phyloP scores from a whole-genome alignment of 208 protist genomes.

The Trypanosoma melophagium region DNA sequence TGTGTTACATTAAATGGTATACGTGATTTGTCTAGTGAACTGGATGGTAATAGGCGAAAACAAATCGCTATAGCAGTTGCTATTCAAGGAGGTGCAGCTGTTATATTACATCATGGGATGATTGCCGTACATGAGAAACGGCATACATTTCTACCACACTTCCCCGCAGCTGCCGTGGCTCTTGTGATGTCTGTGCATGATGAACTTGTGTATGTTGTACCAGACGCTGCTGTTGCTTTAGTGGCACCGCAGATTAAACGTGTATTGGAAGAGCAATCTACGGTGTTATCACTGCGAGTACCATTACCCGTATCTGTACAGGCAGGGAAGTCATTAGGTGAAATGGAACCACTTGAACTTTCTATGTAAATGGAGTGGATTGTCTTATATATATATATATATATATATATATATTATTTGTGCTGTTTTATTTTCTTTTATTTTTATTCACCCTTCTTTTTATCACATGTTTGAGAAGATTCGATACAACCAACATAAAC shows the following conservation, averaged over 20 bases:
- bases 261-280: conserved; percentile 51
- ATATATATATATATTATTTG: conserved; percentile 5
- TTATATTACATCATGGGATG: conserved; percentile 85
- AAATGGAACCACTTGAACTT: conserved; percentile 29
- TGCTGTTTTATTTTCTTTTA: conserved; percentile 8
- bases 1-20: conserved; percentile 53
- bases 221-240: conserved; percentile 27
- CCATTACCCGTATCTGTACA: conserved; percentile 67
- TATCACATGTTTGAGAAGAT: conserved; percentile 5
- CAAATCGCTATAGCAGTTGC: conserved; percentile 67
- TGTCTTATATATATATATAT: conserved; percentile 4
- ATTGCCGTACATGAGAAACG: conserved; percentile 53
- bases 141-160: conserved; percentile 52
- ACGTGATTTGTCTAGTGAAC: conserved; percentile 37
- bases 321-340: conserved; percentile 49
- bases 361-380: conserved; percentile 2
- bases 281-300: conserved; percentile 29
- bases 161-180: conserved; percentile 51
- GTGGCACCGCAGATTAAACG: conserved; percentile 49
- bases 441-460: conserved; percentile 10
- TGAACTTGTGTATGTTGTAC: conserved; percentile 81
- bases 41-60: conserved; percentile 51
- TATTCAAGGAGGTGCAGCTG: conserved; percentile 84
- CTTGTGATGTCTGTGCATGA: conserved; percentile 80
- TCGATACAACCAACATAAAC: no score